These are phyloP conservation scores for Ustilago tritici DNA, from an alignment of 1,284 basidiomycete species.

Conservation along the genomic window DNA sequence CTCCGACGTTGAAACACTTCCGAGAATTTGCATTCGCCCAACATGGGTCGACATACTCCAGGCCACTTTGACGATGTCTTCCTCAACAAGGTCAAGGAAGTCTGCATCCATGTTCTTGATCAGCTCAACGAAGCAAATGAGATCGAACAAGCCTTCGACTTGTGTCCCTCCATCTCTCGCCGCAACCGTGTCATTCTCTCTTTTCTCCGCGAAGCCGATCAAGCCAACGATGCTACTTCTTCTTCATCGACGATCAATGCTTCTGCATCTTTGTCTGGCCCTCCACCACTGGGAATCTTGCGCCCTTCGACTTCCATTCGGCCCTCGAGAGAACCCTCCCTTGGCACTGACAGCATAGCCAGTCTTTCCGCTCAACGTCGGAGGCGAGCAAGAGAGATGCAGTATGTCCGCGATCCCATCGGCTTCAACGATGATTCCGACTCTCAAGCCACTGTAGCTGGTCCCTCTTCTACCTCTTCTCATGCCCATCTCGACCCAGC, in stretches of 20 bases:
- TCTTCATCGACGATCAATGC: neutral
- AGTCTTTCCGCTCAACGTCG: constrained; percentile 42
- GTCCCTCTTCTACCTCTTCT: constrained; percentile 7
- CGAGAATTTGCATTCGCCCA: neutral
- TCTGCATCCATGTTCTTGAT: constrained; percentile 43
- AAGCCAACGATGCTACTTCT: neutral
- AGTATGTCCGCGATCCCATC: constrained; percentile 42
- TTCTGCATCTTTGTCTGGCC: constrained; percentile 10
- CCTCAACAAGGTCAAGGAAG: constrained; percentile 48
- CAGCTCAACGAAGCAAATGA: constrained; percentile 51
- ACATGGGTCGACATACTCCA: constrained; percentile 40
- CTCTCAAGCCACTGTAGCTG: constrained; percentile 17
- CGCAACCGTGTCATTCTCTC: constrained; percentile 48
- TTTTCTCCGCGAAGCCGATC: constrained; percentile 46
- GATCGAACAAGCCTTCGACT: constrained; percentile 44
- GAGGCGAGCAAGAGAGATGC: constrained; percentile 35
- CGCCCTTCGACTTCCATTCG: constrained; percentile 13
- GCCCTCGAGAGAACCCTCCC: constrained; percentile 22
- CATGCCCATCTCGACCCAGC: constrained; percentile 28
- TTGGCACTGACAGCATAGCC: constrained; percentile 41
- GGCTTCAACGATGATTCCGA: constrained; percentile 40
- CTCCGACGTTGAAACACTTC: neutral
- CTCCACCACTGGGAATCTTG: constrained; percentile 6
- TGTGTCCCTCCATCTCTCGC: constrained; percentile 45
- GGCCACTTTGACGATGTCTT: constrained; percentile 50